Conservation (phyloP, 495 filamentous ascomycete species). For the Cercophora sp. region DNA sequence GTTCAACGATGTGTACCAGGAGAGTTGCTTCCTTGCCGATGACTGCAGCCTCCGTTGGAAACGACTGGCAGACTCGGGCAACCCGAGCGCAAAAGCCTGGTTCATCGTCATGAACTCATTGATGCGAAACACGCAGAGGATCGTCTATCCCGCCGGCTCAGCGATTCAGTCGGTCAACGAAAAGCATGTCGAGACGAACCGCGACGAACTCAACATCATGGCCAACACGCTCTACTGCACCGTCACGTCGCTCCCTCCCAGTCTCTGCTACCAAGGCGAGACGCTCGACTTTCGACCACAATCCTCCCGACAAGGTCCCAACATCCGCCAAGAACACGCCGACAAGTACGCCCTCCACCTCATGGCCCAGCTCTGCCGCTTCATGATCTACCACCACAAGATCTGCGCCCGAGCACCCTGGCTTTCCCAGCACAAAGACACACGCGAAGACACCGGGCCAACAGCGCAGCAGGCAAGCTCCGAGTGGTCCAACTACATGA, state of each 20-base stretch:
- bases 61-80: slow-evolving; percentile 26
- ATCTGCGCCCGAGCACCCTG: slow-evolving; percentile 20
- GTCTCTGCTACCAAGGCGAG: slow-evolving; percentile 22
- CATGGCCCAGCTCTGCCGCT: slow-evolving; percentile 28
- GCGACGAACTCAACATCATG: slow-evolving; percentile 15
- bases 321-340: slow-evolving; percentile 14
- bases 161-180: background rate
- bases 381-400: slow-evolving; percentile 33
- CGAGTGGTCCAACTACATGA: slow-evolving; percentile 22
- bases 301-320: background rate
- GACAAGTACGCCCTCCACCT: slow-evolving; percentile 27
- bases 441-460: background rate
- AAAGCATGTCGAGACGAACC: slow-evolving; percentile 4
- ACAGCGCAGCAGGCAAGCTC: background rate
- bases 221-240: slow-evolving; percentile 24
- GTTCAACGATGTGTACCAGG: slow-evolving; percentile 21
- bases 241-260: slow-evolving; percentile 17
- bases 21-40: slow-evolving; percentile 27
- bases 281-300: slow-evolving; percentile 18
- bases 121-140: slow-evolving; percentile 27
- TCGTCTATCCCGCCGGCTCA: slow-evolving; percentile 13
- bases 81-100: slow-evolving; percentile 34
- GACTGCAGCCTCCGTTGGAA: slow-evolving; percentile 29
- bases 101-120: slow-evolving; percentile 35
- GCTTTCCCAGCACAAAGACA: background rate